Conservation (phyloP, 2,329 filamentous ascomycete genomes). For the Ceratocystis alfenasii region DNA sequence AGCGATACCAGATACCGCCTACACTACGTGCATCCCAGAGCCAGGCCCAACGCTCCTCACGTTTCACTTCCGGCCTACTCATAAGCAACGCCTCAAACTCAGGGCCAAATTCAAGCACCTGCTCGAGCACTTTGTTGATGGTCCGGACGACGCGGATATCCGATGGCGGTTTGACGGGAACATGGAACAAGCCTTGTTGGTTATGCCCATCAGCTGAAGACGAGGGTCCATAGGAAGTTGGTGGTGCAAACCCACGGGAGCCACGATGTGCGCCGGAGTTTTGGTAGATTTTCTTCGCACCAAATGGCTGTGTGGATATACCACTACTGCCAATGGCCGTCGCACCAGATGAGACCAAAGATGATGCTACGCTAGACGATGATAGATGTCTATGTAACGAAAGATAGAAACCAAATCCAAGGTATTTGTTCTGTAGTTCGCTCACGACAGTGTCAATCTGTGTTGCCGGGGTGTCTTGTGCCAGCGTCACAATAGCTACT, state of each 20-base stretch:
- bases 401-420: slow-evolving; percentile 74
- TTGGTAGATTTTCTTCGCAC: slow-evolving; percentile 52
- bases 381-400: slow-evolving; percentile 72
- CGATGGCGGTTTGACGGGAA: slow-evolving; percentile 61
- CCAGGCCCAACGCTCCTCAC: slow-evolving; percentile 86
- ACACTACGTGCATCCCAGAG: slow-evolving; percentile 73
- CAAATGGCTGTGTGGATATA: slow-evolving; percentile 53
- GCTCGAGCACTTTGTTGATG: slow-evolving; percentile 80
- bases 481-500: slow-evolving; percentile 68
- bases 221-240: slow-evolving; percentile 42
- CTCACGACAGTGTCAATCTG: slow-evolving; percentile 76
- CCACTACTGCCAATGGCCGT: slow-evolving; percentile 27
- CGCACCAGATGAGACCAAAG: slow-evolving; percentile 31
- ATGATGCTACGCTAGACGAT: slow-evolving; percentile 23
- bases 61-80: slow-evolving; percentile 70
- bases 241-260: slow-evolving; percentile 59
- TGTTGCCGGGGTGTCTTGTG: slow-evolving; percentile 66
- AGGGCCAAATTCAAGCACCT: slow-evolving; percentile 63
- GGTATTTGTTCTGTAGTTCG: slow-evolving; percentile 66
- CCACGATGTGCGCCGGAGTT: neutral
- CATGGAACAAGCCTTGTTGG: slow-evolving; percentile 44
- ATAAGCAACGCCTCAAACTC: slow-evolving; percentile 90
- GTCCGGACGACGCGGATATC: slow-evolving; percentile 69
- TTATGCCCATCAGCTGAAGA: slow-evolving; percentile 27
- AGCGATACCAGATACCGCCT: slow-evolving; percentile 83